These are phyloP conservation scores for Lathyrus oleraceus DNA, from an alignment of 306 rosid genomes.

Conservation along the genomic window DNA sequence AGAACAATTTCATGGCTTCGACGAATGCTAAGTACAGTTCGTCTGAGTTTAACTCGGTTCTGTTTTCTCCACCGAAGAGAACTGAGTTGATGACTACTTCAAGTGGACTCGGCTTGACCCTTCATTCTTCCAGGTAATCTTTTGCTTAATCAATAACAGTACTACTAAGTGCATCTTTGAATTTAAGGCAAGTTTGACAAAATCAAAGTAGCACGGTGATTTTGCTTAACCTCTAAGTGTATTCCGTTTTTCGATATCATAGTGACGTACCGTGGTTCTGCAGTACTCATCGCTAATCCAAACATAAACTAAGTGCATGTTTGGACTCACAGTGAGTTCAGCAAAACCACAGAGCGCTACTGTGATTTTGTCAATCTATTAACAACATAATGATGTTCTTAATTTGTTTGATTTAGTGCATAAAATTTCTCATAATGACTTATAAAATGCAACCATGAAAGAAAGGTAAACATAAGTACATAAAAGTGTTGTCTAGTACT, in stretches of 20 bases:
- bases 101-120: conserved; percentile 76
- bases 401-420: conserved; percentile 14
- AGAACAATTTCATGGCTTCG: conserved; percentile 47
- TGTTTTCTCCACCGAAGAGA: conserved; percentile 58
- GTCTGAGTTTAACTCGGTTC: conserved; percentile 35
- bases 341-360: neutral
- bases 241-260: no score
- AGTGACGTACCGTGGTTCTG: no score
- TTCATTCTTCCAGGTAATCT: conserved; percentile 77
- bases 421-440: neutral
- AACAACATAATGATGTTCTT: neutral
- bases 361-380: neutral
- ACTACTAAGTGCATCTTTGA: neutral
- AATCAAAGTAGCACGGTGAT: neutral
- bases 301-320: neutral
- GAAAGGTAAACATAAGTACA: conserved; percentile 12
- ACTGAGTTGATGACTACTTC: conserved; percentile 65
- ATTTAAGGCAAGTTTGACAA: neutral
- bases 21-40: neutral
- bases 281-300: no score
- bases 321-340: neutral
- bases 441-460: neutral
- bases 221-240: neutral
- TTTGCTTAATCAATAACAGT: conserved; percentile 13
- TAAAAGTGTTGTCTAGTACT: conserved; percentile 21